phyloP scores from a whole-genome alignment of 2,329 filamentous ascomycete genomes.

The Dothistroma pini region DNA sequence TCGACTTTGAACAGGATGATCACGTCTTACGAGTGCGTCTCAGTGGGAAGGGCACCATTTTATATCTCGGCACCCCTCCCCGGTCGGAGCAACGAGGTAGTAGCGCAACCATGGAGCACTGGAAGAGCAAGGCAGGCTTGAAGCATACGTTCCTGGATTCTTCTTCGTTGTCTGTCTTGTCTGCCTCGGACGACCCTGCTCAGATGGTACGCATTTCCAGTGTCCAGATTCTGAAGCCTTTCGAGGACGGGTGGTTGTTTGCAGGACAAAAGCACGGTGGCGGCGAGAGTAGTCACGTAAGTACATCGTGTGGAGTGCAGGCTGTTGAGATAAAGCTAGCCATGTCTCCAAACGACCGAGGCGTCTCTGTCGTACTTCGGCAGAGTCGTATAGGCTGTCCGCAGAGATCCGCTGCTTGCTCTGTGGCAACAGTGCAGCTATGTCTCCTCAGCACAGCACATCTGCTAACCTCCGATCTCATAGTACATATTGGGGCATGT shows the following conservation, averaged over 20 bases:
- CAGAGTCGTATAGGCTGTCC: no score
- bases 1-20: conserved; percentile 35
- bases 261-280: conserved; percentile 32
- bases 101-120: conserved; percentile 28
- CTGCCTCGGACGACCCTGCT: conserved; percentile 7
- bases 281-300: conserved; percentile 23
- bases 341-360: no score
- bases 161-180: conserved; percentile 18
- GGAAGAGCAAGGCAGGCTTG: conserved; percentile 34
- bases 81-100: background rate
- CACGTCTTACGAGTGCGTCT: conserved; percentile 32
- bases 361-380: no score
- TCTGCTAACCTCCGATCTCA: no score
- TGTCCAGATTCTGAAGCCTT: conserved; percentile 31
- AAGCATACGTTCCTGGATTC: conserved; percentile 33
- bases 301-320: no score
- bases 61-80: conserved; percentile 35
- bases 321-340: no score
- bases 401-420: no score
- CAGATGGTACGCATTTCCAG: conserved; percentile 25
- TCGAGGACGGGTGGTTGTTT: conserved; percentile 29
- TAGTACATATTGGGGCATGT: conserved; percentile 31
- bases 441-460: no score
- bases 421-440: no score
- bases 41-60: conserved; percentile 33